Percentiles rank a stretch among this genome's conserved stretches.
These are phyloP conservation scores for Aspergillus hancockii DNA, from an alignment of 495 filamentous ascomycete genomes.

Conservation along the genomic window DNA sequence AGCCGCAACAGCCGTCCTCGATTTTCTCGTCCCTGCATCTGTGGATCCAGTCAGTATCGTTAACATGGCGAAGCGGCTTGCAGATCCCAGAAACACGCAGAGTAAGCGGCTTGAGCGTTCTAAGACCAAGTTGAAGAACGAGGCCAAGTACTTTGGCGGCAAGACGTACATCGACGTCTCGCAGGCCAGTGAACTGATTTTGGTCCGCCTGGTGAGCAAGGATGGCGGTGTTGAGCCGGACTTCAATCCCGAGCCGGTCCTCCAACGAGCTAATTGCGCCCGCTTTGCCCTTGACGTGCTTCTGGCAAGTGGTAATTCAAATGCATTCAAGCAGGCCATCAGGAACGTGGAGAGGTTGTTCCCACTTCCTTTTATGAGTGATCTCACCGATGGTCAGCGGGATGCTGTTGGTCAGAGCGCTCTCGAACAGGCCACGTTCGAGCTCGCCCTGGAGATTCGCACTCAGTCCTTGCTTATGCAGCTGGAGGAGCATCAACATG, in stretches of 20 bases:
- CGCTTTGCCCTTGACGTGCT: conserved; percentile 37
- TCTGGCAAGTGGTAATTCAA: conserved; percentile 19
- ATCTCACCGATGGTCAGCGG: conserved; percentile 13
- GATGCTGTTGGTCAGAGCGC: conserved; percentile 28
- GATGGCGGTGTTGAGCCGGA: conserved; percentile 6
- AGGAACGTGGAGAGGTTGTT: conserved; percentile 32
- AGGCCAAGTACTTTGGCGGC: conserved; percentile 28
- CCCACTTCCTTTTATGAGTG: conserved; percentile 36
- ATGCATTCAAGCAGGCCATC: conserved; percentile 25
- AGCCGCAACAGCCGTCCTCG: conserved; percentile 28
- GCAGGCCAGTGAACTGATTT: conserved; percentile 20
- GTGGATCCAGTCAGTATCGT: conserved; percentile 25
- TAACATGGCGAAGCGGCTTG: conserved; percentile 25
- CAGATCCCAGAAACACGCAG: conserved; percentile 30
- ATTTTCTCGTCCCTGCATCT: conserved; percentile 27
- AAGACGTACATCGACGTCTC: conserved; percentile 33
- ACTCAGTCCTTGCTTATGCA: conserved; percentile 38
- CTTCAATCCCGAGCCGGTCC: conserved; percentile 30
- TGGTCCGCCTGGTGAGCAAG: conserved; percentile 15
- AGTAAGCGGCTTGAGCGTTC: conserved; percentile 27
- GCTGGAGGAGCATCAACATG: conserved; percentile 30
- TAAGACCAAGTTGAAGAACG: conserved; percentile 20
- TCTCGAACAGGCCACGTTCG: conserved; percentile 31
- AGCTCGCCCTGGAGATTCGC: conserved; percentile 42
- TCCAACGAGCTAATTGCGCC: conserved; percentile 45